These are phyloP conservation scores for Panicum miliaceum DNA, from an alignment of 176 grass and related monocot species.

Conservation along the genomic window DNA sequence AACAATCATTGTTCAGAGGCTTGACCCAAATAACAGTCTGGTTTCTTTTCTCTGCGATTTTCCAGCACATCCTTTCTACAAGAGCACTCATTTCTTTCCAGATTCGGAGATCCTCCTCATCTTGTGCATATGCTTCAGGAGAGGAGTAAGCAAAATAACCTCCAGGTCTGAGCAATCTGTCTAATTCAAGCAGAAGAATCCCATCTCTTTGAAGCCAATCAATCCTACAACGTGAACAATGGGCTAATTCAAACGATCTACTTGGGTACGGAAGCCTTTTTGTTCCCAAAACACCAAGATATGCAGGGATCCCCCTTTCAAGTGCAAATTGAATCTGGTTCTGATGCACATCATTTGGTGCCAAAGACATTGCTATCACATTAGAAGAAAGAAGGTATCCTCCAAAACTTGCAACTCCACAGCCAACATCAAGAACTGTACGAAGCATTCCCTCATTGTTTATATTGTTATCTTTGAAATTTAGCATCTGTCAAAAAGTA, in stretches of 20 bases:
- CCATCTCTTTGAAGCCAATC: constrained; percentile 99
- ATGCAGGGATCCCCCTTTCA: constrained; percentile 97
- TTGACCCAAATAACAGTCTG: constrained; percentile 99
- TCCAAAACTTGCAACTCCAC: constrained; percentile 97
- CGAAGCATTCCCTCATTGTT: constrained; percentile 92
- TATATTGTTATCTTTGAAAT: constrained; percentile 83
- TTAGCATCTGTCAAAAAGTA: constrained; percentile 75
- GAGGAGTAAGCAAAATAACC: constrained; percentile 99
- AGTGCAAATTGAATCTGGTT: constrained; percentile 99
- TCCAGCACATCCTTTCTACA: constrained; percentile 99
- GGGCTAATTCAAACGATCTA: constrained; percentile 95
- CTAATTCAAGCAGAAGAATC: constrained; percentile 92
- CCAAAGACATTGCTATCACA: constrained; percentile 94
- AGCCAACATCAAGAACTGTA: constrained; percentile 94
- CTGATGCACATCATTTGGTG: constrained; percentile 99
- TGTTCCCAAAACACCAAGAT: constrained; percentile 96
- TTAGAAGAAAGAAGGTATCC: constrained; percentile 96
- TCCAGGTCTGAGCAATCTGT: constrained; percentile 94
- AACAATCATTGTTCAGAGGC: constrained; percentile 96
- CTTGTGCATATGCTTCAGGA: constrained; percentile 97
- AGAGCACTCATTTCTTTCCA: constrained; percentile 97
- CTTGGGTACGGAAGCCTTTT: constrained; percentile 96
- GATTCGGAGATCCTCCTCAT: constrained; percentile 93
- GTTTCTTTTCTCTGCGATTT: constrained; percentile 88
- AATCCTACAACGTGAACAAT: constrained; percentile 97